phyloP scores from a whole-genome alignment of 495 filamentous ascomycete genomes.

The Xylaria acuta region DNA sequence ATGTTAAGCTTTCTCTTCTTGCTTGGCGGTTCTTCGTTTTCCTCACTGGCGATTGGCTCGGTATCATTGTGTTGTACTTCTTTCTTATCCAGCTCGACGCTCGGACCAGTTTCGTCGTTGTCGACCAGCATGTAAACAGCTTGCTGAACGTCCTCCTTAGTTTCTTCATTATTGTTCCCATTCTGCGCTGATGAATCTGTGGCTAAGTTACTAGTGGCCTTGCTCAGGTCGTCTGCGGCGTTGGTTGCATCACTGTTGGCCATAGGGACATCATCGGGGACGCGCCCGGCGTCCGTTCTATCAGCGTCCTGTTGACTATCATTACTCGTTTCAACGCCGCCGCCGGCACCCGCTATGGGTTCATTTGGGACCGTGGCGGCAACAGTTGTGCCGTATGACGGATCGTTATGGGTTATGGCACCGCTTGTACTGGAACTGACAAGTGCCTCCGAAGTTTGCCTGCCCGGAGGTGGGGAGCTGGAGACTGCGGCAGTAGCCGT shows the following conservation, averaged over 20 bases:
- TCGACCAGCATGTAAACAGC: neutral
- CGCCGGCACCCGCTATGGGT: neutral
- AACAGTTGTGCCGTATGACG: neutral
- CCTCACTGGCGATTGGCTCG: neutral
- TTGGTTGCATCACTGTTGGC: neutral
- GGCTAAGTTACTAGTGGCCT: neutral
- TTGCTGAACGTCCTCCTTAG: neutral
- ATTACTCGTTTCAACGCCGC: neutral
- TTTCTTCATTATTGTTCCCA: neutral
- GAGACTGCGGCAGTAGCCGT: neutral
- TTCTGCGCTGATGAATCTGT: neutral
- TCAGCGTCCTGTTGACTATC: too few species aligned
- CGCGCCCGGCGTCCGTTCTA: neutral
- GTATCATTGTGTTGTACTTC: neutral
- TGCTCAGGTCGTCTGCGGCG: neutral
- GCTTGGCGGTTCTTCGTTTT: neutral
- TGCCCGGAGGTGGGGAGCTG: neutral
- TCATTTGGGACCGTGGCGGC: neutral
- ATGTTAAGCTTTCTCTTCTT: neutral
- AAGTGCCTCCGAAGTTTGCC: neutral
- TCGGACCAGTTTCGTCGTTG: neutral
- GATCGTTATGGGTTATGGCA: neutral
- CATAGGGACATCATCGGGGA: too few species aligned
- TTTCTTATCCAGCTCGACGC: neutral
- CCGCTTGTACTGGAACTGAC: neutral